Percentiles rank a stretch among this genome's conserved stretches.
Conservation (phyloP, 2,329 filamentous ascomycete genomes). For the Orbilia quercus region DNA sequence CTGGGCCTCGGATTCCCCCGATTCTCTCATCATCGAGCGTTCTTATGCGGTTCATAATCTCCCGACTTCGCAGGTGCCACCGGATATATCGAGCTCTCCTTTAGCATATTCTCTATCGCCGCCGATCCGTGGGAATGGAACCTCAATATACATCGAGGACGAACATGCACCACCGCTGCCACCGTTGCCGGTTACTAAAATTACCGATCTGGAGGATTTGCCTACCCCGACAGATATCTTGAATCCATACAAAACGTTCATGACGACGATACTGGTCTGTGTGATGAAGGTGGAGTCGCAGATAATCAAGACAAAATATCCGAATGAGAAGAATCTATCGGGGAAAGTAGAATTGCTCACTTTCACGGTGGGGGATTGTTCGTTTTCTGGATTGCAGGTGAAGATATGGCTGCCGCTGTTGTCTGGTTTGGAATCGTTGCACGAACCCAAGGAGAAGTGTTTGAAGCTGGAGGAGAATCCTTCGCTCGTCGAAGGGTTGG, state of each 20-base stretch:
- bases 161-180: slow-evolving; percentile 16
- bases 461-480: slow-evolving; percentile 6
- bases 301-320: slow-evolving; percentile 38
- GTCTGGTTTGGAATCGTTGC: neutral
- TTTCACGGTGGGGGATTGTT: slow-evolving; percentile 32
- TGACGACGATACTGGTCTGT: slow-evolving; percentile 16
- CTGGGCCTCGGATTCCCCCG: neutral
- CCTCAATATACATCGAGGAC: slow-evolving; percentile 26
- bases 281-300: slow-evolving; percentile 38
- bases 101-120: slow-evolving; percentile 1
- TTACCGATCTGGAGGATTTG: slow-evolving; percentile 36
- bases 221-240: slow-evolving; percentile 8
- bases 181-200: slow-evolving; percentile 18
- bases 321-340: slow-evolving; percentile 32
- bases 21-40: slow-evolving; percentile 17
- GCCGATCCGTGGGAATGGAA: slow-evolving; percentile 2
- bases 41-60: slow-evolving; percentile 41
- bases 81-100: neutral
- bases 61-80: slow-evolving; percentile 29
- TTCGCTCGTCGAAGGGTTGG: slow-evolving; percentile 3
- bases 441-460: neutral
- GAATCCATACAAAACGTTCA: slow-evolving; percentile 31
- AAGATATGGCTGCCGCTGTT: slow-evolving; percentile 36
- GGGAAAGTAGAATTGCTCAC: slow-evolving; percentile 25
- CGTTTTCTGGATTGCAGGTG: slow-evolving; percentile 21